Percentiles rank a stretch among this genome's conserved stretches.
phyloP scores from a whole-genome alignment of 2,329 filamentous ascomycete genomes.

The Pyrenochaeta sp. region DNA sequence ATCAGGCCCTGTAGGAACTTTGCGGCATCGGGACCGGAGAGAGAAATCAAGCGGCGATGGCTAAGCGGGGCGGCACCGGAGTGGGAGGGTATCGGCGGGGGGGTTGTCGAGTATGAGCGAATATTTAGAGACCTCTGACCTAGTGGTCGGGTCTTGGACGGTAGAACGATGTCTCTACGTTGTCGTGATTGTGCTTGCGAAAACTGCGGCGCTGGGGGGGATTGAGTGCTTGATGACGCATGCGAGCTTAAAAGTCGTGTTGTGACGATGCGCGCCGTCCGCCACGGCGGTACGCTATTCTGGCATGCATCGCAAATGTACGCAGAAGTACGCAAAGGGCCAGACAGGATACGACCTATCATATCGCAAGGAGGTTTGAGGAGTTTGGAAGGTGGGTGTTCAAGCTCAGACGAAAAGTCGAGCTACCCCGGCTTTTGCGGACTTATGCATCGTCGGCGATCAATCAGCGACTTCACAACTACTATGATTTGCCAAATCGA shows the following conservation, averaged over 20 bases:
- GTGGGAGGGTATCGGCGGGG: conserved; percentile 42
- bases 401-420: conserved; percentile 19
- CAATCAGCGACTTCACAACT: too few species aligned
- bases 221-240: conserved; percentile 20
- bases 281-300: conserved; percentile 5
- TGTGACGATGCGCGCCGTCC: conserved; percentile 6
- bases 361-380: conserved; percentile 11
- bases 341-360: conserved; percentile 11
- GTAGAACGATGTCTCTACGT: too few species aligned
- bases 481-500: too few species aligned
- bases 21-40: conserved; percentile 79
- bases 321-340: conserved; percentile 3
- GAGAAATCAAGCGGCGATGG: conserved; percentile 79
- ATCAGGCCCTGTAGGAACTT: conserved; percentile 89
- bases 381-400: background rate
- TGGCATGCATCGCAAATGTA: conserved; percentile 34
- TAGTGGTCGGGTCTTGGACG: too few species aligned
- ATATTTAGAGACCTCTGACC: too few species aligned
- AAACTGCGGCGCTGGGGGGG: too few species aligned
- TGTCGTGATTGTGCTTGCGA: too few species aligned
- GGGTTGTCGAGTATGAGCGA: conserved; percentile 10
- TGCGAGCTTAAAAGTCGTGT: conserved; percentile 14
- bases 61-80: conserved; percentile 65
- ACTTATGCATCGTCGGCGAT: conserved; percentile 10
- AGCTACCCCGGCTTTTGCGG: conserved; percentile 25